phyloP scores from a whole-genome alignment of 805 yeast species.

The Huiozyma sinensis region DNA sequence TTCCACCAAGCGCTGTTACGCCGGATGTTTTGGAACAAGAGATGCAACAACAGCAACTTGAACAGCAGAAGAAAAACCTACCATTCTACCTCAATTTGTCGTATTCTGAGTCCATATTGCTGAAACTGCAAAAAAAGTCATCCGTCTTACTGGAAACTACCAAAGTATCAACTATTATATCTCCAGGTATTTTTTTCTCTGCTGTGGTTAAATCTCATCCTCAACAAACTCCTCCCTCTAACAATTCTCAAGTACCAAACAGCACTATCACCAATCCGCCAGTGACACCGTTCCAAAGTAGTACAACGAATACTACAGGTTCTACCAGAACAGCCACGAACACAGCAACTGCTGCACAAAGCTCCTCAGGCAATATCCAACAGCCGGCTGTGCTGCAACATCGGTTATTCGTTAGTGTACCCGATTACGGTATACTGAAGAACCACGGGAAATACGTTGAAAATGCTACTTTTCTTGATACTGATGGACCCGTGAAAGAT shows the following conservation, averaged over 20 bases:
- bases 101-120: slow-evolving; percentile 23
- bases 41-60: slow-evolving; percentile 30
- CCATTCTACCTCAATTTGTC: slow-evolving; percentile 21
- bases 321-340: not conserved
- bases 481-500: slow-evolving; percentile 55
- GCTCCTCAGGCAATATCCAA: not conserved
- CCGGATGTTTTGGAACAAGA: slow-evolving; percentile 26
- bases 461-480: slow-evolving; percentile 65
- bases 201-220: slow-evolving; percentile 32
- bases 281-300: not conserved
- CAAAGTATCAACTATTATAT: slow-evolving; percentile 47
- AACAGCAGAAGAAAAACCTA: slow-evolving; percentile 28
- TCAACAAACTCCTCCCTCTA: slow-evolving; percentile 8
- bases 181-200: slow-evolving; percentile 82
- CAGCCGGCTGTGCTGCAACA: slow-evolving; percentile 14
- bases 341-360: not conserved
- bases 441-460: slow-evolving; percentile 63
- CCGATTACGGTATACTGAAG: slow-evolving; percentile 78
- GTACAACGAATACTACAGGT: not conserved
- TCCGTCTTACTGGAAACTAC: slow-evolving; percentile 47
- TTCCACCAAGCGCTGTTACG: slow-evolving; percentile 43
- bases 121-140: slow-evolving; percentile 46
- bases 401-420: slow-evolving; percentile 60
- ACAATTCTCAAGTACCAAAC: slow-evolving; percentile 11
- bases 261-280: not conserved